Base-by-base conservation (phyloP, 495 filamentous ascomycete species). In the Aspergillus hancockii region DNA sequence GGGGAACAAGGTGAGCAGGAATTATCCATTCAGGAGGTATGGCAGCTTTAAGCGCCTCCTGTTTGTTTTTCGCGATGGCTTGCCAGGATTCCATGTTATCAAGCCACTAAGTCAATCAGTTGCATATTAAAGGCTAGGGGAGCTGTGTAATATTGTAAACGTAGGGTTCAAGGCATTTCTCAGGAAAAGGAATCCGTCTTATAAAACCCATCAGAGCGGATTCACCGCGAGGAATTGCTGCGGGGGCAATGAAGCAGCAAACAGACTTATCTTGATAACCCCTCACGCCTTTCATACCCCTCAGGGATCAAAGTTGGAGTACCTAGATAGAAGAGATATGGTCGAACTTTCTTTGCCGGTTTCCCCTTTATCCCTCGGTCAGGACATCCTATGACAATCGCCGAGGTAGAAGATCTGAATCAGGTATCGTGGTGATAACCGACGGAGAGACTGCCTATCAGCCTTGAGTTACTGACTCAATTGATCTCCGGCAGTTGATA, bases 31-130 rank as follows among this genome's bases (percentile, higher is more conserved):
- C 53, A 10, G 58, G 6, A 0, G 60, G 63, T 23, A 65, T 64
- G 10, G 54, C 50, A 8, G 55, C 51, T 59, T 46, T 46, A 23
- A 62, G 49, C 10, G 47, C 63, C 25, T 59, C 52, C 22, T 61
- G 60, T 49, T 60, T 58, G n/a, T 46, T 40, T 19, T 41, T 52
- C 12, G 60, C 54, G 54, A 63, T 61, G 18, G 51, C 59, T 45
- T 71, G 75, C 79, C 60, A 83, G 38, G 38, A 41, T 16, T 18
- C 16, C 38, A 41, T 41, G 4, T 16, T 16, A 6, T 16, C 38
- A 41, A 14, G 38, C 2, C 9, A 7, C n/a, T 3, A 18, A 14
- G 38, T 41, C 10, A 18, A 6, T 8, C 3, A 13, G 10, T 16
- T 41, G 13, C 12, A n/a, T 3, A n/a, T 41, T 38, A 14, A 18